phyloP scores from a whole-genome alignment of 495 filamentous ascomycete species.

The Penicillium pancosmium region DNA sequence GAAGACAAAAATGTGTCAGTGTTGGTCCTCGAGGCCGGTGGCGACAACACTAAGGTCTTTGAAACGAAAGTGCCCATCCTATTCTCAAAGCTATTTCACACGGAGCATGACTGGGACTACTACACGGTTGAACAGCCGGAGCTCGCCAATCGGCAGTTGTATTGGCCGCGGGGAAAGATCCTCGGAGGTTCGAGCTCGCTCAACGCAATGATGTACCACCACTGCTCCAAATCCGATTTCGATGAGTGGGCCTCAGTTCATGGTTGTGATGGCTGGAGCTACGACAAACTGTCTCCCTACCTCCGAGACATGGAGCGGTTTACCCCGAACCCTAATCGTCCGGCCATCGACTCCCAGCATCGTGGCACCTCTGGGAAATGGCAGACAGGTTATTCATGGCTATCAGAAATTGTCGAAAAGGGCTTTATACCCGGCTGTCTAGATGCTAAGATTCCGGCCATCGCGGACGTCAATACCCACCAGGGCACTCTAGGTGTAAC shows the following conservation, averaged over 20 bases:
- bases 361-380: conserved; percentile 20
- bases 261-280: conserved; percentile 27
- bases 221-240: conserved; percentile 23
- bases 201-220: conserved; percentile 31
- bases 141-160: conserved; percentile 19
- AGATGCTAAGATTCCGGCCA: conserved; percentile 18
- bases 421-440: conserved; percentile 26
- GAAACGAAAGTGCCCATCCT: conserved; percentile 25
- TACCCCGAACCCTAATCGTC: conserved; percentile 19
- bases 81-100: conserved; percentile 25
- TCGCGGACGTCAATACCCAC: conserved; percentile 20
- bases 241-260: conserved; percentile 22
- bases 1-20: conserved; percentile 47
- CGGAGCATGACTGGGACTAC: conserved; percentile 29
- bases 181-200: conserved; percentile 25
- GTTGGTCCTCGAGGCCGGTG: conserved; percentile 52
- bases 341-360: conserved; percentile 16
- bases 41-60: conserved; percentile 35
- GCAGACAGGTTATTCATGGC: conserved; percentile 24
- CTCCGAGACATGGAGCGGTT: conserved; percentile 25
- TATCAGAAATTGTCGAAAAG: conserved; percentile 26
- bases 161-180: conserved; percentile 27
- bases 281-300: conserved; percentile 20
- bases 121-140: conserved; percentile 25
- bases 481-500: conserved; percentile 22